Base-by-base conservation (phyloP, 164 flowering plant species). In the Tetracentron sinense region DNA sequence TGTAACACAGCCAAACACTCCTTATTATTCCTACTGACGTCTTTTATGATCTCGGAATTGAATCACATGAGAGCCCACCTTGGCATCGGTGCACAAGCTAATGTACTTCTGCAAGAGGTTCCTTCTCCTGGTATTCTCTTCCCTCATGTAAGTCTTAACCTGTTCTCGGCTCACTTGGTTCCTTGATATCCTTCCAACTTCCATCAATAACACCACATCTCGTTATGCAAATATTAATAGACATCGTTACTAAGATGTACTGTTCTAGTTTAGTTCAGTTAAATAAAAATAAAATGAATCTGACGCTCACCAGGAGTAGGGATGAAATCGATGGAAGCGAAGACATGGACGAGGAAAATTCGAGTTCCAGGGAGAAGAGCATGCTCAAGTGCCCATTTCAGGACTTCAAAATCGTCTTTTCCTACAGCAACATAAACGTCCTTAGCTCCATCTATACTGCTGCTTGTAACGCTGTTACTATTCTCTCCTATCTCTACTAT, bases 351-450 rank as follows among this genome's bases (percentile, higher is more conserved):
- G 27, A 92, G 90, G 60, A 75, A 85, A 31, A 92, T 75, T 1
- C 86, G 62, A 56, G 70, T 59, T 20, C 79, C 84, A 0, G 92
- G 83, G 0, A 57, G 42, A 21, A 77, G 77, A 46, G 48, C 71
- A 57, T 85, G 84, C 72, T 84, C 79, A 52, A 92, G 79, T 46
- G 84, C 82, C 96, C 96, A 92, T 74, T 78, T 78, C 42, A 92
- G 59, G 12, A 80, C 87, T 68, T 79, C 75, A 69, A 82, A 46
- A 52, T 89, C 96, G 63, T 87, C 80, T 73, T 73, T 85, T 0
- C 96, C 95, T 2, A 92, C 91, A 5, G 91, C 91, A 7, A 92
- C 89, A 65, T 89, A 89, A 30, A 89, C 82, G 69, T 88, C 89
- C 5, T 42, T 59, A 12, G 3, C 29, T 22, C 68, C 64, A 15